Conservation (phyloP, 2,329 filamentous ascomycete genomes). For the Aspergillus quadrilineatus region DNA sequence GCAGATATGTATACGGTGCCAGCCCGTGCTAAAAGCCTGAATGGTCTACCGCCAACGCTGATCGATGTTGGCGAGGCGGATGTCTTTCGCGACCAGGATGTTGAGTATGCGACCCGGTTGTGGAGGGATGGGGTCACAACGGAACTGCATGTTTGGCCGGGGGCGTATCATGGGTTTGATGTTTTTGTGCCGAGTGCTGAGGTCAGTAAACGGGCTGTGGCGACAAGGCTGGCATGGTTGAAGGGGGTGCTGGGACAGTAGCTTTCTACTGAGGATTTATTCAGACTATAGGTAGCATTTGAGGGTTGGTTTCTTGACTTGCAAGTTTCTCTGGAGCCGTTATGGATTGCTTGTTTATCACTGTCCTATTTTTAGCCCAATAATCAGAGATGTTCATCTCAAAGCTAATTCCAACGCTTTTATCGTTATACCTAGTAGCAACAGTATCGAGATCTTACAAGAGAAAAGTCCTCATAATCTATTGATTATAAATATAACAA, state of each 20-base stretch:
- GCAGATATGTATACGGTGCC: constrained; percentile 15
- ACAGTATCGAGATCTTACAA: too few species aligned
- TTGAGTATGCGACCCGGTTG: constrained; percentile 12
- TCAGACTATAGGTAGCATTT: too few species aligned
- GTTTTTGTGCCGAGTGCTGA: constrained; percentile 13
- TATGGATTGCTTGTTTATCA: too few species aligned
- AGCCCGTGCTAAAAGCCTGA: constrained; percentile 6
- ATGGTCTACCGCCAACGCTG: constrained; percentile 11
- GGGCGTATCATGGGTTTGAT: constrained; percentile 18
- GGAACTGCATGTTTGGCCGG: constrained; percentile 19
- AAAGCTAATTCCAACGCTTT: too few species aligned
- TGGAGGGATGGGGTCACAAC: constrained; percentile 12
- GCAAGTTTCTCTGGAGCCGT: too few species aligned
- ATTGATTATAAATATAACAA: too few species aligned
- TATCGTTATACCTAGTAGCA: too few species aligned
- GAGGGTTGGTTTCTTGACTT: too few species aligned
- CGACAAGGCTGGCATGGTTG: neutral
- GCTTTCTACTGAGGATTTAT: too few species aligned
- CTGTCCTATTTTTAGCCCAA: too few species aligned
- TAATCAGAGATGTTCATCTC: too few species aligned
- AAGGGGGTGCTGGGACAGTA: neutral
- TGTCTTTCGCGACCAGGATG: constrained; percentile 15
- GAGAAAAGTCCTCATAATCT: too few species aligned
- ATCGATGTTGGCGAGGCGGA: constrained; percentile 19
- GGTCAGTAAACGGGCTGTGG: neutral